Base-by-base conservation (phyloP, 2,329 filamentous ascomycete species). In the Aplosporella prunicola region DNA sequence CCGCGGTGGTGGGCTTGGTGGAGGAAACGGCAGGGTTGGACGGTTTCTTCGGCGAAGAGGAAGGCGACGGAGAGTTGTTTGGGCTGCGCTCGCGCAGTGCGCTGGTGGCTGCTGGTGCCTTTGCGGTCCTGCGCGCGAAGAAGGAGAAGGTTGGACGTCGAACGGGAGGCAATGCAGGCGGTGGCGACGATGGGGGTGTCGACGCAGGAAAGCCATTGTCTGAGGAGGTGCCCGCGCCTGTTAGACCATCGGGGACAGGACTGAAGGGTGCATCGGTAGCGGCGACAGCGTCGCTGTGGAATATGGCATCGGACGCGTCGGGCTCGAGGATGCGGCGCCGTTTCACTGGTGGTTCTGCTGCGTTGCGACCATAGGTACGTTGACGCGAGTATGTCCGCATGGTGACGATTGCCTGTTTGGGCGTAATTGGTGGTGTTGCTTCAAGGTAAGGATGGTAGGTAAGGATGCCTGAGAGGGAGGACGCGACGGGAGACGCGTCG, bases 81-180 rank as follows among this genome's bases (percentile, higher is more conserved):
- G 20, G 5, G 31, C 10, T 14, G n/a, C n/a, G n/a, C n/a, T n/a
- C n/a, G n/a, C n/a, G n/a, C n/a, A n/a, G n/a, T n/a, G n/a, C 23
- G 28, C 7, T 13, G 39, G 33, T 13, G 47, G 14, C 50, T 46
- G 5, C 52, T 52, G 32, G 5, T 18, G 16, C 59, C 57, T 48
- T 67, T 67, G 47, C 63, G 57, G 47, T 66, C 66, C 24, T 27
- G 18, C 31, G 37, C 18, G 31, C 31, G 35, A 68, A 50, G 42
- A 66, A 65, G 9, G 62, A 52, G 42, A 68, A 68, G 4, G 62
- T 62, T 1, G 65, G 63, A 47, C 66, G 67, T 28, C 63, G 59
- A 20, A 57, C 60, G 35, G 61, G 35, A 63, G 25, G 56, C 53
- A 23, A 58, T 36, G 70, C 67, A 39, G 68, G 71, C 8, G 69